A percentile compares a stretch with the other conserved stretches of the same genome.
phyloP scores from a whole-genome alignment of 179 eudicot species.

The Heliamphora ciliata region DNA sequence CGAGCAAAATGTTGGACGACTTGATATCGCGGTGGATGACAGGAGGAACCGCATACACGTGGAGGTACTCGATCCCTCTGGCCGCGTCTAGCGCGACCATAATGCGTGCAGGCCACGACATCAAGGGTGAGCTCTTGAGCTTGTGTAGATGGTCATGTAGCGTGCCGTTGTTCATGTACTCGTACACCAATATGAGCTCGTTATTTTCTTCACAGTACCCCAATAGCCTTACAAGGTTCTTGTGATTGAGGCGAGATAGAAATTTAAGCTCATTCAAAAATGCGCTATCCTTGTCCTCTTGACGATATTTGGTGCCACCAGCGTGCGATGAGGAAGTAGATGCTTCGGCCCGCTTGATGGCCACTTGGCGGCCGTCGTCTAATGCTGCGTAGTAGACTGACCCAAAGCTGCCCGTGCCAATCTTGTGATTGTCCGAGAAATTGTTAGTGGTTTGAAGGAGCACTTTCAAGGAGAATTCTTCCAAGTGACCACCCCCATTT shows the following conservation, averaged over 20 bases:
- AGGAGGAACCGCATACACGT: constrained; percentile 59
- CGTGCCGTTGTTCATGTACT: constrained; percentile 61
- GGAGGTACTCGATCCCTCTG: constrained; percentile 81
- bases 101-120: constrained; percentile 60
- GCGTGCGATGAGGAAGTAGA: constrained; percentile 19
- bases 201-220: constrained; percentile 62
- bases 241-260: constrained; percentile 73
- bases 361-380: constrained; percentile 51
- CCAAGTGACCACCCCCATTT: constrained; percentile 46
- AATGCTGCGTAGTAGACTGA: constrained; percentile 58
- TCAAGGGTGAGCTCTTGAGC: constrained; percentile 34
- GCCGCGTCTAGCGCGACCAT: constrained; percentile 74
- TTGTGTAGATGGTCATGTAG: constrained; percentile 72
- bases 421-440: constrained; percentile 52
- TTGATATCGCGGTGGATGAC: constrained; percentile 88
- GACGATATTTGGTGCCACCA: constrained; percentile 29
- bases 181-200: constrained; percentile 65
- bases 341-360: constrained; percentile 70
- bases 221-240: constrained; percentile 52
- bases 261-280: constrained; percentile 67
- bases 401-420: constrained; percentile 84
- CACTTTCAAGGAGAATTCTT: constrained; percentile 49
- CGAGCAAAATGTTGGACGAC: constrained; percentile 75
- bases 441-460: constrained; percentile 48
- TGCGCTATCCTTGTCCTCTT: constrained; percentile 64